phyloP scores from a whole-genome alignment of 2,329 filamentous ascomycete genomes.

The Colletotrichum lindemuthianum region DNA sequence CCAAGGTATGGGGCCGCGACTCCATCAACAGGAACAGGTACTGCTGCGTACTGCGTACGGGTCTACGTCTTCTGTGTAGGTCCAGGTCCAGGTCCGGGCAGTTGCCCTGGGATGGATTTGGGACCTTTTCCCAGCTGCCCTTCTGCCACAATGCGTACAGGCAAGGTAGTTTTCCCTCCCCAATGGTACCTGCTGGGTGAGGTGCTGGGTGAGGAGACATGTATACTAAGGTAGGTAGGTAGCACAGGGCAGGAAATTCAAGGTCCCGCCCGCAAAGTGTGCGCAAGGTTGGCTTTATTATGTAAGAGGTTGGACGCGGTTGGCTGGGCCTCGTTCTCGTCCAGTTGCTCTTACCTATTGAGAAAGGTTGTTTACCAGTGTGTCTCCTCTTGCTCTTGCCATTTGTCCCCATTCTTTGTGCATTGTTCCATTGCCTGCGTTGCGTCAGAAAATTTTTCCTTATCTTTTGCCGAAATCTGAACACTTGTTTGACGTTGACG shows the following conservation, averaged over 20 bases:
- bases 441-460: conserved; percentile 36
- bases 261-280: not conserved
- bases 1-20: no score
- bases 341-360: conserved; percentile 32
- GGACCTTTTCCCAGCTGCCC: no score
- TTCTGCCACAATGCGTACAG: no score
- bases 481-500: not conserved
- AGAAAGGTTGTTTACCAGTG: conserved; percentile 9
- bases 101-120: no score
- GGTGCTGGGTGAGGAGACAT: no score
- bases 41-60: no score
- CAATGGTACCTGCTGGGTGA: not conserved
- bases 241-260: no score
- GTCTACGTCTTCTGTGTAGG: no score
- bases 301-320: conserved; percentile 36
- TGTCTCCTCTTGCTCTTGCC: conserved; percentile 13
- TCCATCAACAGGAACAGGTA: no score
- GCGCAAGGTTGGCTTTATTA: conserved; percentile 32
- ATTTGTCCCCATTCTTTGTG: conserved; percentile 29
- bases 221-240: no score
- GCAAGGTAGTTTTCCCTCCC: conserved; percentile 7
- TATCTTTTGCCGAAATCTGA: conserved; percentile 31
- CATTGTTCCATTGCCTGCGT: conserved; percentile 7
- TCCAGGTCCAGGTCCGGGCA: no score
- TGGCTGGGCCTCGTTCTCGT: conserved; percentile 26